Evolutionary conservation across 2,329 filamentous ascomycete genomes (phyloP), one percentile per base, ranked within the genome.

Genomic region (Didymella pinodella): DNA sequence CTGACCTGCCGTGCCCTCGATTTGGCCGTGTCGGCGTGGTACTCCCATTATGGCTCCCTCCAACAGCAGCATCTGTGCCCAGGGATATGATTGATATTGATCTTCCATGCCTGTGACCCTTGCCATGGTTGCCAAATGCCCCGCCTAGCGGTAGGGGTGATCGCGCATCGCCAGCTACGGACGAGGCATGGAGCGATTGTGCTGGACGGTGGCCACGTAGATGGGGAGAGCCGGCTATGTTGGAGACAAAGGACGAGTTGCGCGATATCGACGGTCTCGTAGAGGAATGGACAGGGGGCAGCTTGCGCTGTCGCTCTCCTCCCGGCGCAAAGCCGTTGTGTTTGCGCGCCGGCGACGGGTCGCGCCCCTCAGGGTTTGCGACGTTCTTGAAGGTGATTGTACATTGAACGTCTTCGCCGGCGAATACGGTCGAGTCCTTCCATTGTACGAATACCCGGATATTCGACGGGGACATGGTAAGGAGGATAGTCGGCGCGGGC

Each of bases 331-430:
- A 74, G 61, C 77, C 75, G 66, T 79, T 79, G 46, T 70, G 67
- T 48, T 70, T 70, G 64, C 69, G 68, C 50, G 62, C 60, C 44
- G 69, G 67, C 53, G 69, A 71, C 62, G 71, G 66, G 58, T 74
- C 71, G 65, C 64, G 63, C n/a, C 73, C 70, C 22, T 72, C 65
- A n/a, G 86, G 84, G 63, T 72, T 77, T 29, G 85, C 82, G 48
- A 93, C 85, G 76, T 99, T 99, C 80, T 90, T 94, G 81, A 99
- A 99, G 49, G 92, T 97, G 77, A 99, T 96, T 67, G 89, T 93
- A 80, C 95, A 98, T 80, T 93, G 91, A 73, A 98, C 86, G 74
- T 97, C 90, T 83, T 99, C 95, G 78, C 95, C 95, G 57, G 95
- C 92, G 80, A 98, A 99, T 71, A 99, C 92, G 62, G 91, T 93